Conservation (phyloP, 1,139 yeast species). For the Lodderomyces elongisporus region DNA sequence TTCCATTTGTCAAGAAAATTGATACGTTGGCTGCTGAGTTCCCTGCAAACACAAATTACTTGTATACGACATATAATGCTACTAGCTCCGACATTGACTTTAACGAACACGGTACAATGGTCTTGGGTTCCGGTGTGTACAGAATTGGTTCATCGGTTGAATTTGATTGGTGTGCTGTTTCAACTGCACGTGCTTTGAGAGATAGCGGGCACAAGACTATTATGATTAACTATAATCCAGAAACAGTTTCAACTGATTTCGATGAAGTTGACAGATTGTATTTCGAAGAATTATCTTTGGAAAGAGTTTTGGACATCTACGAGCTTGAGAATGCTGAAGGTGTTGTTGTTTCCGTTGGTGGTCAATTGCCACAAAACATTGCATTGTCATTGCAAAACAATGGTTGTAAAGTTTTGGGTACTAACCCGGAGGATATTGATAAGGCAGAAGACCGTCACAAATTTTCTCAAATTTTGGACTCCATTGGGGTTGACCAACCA, state of each 20-base stretch:
- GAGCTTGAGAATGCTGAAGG: constrained; percentile 88
- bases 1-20: constrained; percentile 93
- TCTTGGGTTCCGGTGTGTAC: constrained; percentile 96
- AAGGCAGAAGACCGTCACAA: constrained; percentile 98
- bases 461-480: constrained; percentile 89
- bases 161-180: constrained; percentile 99
- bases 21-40: constrained; percentile 98
- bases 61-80: constrained; percentile 95
- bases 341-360: constrained; percentile 95
- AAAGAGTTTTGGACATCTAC: constrained; percentile 95
- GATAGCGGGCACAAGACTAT: constrained; percentile 83
- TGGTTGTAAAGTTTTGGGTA: constrained; percentile 88
- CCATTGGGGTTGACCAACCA: constrained; percentile 92
- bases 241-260: constrained; percentile 96
- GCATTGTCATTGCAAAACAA: constrained; percentile 78
- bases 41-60: constrained; percentile 94
- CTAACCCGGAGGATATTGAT: constrained; percentile 92
- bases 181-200: constrained; percentile 92
- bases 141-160: constrained; percentile 98
- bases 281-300: constrained; percentile 91
- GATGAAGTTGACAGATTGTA: constrained; percentile 97
- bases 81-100: constrained; percentile 77
- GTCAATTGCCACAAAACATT: constrained; percentile 95
- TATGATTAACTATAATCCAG: constrained; percentile 97
- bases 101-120: constrained; percentile 88